A percentile compares a stretch with the other conserved stretches of the same genome.
phyloP scores from a whole-genome alignment of 768 basidiomycete genomes.

The Termitomyces sp. region DNA sequence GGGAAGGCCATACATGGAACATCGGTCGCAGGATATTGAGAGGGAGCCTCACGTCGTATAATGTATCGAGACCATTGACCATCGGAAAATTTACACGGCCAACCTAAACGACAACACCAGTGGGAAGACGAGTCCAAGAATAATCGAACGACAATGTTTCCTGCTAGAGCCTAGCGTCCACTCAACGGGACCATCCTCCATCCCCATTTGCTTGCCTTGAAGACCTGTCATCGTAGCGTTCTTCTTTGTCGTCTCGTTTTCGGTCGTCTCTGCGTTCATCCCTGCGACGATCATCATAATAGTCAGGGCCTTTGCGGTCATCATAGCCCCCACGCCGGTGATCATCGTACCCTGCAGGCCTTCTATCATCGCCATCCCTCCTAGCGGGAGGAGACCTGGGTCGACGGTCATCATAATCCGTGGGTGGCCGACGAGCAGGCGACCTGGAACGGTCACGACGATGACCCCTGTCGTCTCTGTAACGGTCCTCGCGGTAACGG shows the following conservation, averaged over 20 bases:
- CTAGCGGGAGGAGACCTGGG: constrained; percentile 75
- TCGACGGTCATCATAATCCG: constrained; percentile 71
- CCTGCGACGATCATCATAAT: constrained; percentile 85
- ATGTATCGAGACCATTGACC: constrained; percentile 39
- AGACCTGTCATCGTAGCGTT: constrained; percentile 71
- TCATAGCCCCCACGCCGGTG: constrained; percentile 79
- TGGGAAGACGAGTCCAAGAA: constrained; percentile 39
- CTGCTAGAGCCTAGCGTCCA: constrained; percentile 30
- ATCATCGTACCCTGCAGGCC: constrained; percentile 92
- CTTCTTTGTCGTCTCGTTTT: constrained; percentile 82
- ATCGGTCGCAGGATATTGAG: constrained; percentile 1
- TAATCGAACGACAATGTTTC: constrained; percentile 33
- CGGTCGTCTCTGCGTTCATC: constrained; percentile 77
- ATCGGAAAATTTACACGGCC: constrained; percentile 44
- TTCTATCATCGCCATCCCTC: constrained; percentile 81
- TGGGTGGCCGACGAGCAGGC: constrained; percentile 54
- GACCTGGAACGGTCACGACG: constrained; percentile 84
- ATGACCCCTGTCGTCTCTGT: constrained; percentile 47
- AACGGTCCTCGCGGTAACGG: constrained; percentile 55
- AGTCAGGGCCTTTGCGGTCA: constrained; percentile 79
- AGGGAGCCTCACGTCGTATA: constrained; percentile 26
- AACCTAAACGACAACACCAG: constrained; percentile 51
- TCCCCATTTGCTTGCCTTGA: constrained; percentile 74
- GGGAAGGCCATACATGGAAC: background rate
- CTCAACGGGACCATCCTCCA: constrained; percentile 72